Percentiles rank a stretch among this genome's conserved stretches.
Conservation (phyloP, 768 basidiomycete species). For the Mycena floridula region DNA sequence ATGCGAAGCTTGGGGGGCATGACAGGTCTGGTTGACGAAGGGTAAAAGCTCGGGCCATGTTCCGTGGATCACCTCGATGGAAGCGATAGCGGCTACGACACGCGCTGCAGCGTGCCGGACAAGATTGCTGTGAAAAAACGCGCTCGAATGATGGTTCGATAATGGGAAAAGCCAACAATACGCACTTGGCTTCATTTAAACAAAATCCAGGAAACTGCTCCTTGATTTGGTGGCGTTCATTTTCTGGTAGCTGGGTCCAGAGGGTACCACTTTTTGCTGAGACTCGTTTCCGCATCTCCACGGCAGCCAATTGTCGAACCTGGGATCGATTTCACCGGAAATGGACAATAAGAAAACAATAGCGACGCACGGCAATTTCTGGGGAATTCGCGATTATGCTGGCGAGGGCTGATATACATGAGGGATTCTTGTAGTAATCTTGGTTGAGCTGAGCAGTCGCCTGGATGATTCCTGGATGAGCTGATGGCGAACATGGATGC, state of each 20-base stretch:
- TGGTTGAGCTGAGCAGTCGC: constrained; percentile 89
- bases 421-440: constrained; percentile 87
- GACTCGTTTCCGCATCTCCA: constrained; percentile 93
- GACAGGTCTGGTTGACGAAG: constrained; percentile 76
- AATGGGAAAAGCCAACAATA: constrained; percentile 6
- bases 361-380: constrained; percentile 67
- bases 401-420: constrained; percentile 87
- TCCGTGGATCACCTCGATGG: constrained; percentile 73
- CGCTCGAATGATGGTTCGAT: constrained; percentile 9
- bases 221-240: constrained; percentile 81
- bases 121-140: constrained; percentile 52
- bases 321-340: constrained; percentile 24
- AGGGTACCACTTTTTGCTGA: constrained; percentile 70
- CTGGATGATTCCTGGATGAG: constrained; percentile 32
- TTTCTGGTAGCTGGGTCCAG: constrained; percentile 69
- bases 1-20: constrained; percentile 59
- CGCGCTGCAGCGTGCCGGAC: constrained; percentile 92
- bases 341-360: constrained; percentile 2
- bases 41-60: constrained; percentile 87
- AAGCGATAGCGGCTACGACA: constrained; percentile 88
- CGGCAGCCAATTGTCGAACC: constrained; percentile 96
- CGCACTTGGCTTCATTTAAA: constrained; percentile 73
- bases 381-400: constrained; percentile 81
- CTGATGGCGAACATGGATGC: constrained; percentile 7
- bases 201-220: constrained; percentile 71